Percentiles rank a stretch among this genome's conserved stretches.
phyloP scores from a whole-genome alignment of 2,329 filamentous ascomycete genomes.

The Aphanocladium album region DNA sequence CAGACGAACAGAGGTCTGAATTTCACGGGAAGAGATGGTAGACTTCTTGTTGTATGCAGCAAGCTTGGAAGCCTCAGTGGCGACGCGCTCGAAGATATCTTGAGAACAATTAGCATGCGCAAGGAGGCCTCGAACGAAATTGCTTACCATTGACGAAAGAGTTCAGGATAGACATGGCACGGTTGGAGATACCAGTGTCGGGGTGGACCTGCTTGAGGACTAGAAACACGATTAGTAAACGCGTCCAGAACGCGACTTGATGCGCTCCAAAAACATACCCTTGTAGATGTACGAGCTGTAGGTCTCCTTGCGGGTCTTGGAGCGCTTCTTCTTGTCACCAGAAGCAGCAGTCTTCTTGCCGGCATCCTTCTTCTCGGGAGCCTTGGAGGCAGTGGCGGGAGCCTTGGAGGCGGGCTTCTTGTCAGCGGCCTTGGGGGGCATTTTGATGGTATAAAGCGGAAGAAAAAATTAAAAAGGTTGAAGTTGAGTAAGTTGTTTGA shows the following conservation, averaged over 20 bases:
- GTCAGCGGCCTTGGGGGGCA: slow-evolving; percentile 96
- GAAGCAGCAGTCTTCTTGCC: slow-evolving; percentile 98
- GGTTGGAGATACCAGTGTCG: slow-evolving; percentile 99
- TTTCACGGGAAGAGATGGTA: slow-evolving; percentile 98
- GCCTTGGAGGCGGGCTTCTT: slow-evolving; percentile 99
- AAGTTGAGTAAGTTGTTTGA: slow-evolving; percentile 16
- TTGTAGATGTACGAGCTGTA: slow-evolving; percentile 99
- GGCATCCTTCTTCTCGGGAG: slow-evolving; percentile 95
- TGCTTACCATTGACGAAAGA: slow-evolving; percentile 94
- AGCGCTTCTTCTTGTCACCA: slow-evolving; percentile 99
- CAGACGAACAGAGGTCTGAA: slow-evolving; percentile 96
- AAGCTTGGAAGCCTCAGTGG: slow-evolving; percentile 97
- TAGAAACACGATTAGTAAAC: slow-evolving; percentile 33
- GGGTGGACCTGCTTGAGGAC: slow-evolving; percentile 99
- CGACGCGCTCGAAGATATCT: slow-evolving; percentile 99
- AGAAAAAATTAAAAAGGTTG: slow-evolving; percentile 17
- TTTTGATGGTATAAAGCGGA: slow-evolving; percentile 48
- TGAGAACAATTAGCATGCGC: not conserved
- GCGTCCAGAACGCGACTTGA: not conserved
- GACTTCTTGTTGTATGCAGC: slow-evolving; percentile 99
- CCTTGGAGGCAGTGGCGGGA: slow-evolving; percentile 66
- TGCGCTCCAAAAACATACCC: slow-evolving; percentile 51
- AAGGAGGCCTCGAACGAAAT: not conserved
- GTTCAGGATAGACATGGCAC: slow-evolving; percentile 99
- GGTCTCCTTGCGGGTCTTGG: slow-evolving; percentile 99